phyloP scores from a whole-genome alignment of 768 basidiomycete genomes.

The Tricholoma furcatifolium region DNA sequence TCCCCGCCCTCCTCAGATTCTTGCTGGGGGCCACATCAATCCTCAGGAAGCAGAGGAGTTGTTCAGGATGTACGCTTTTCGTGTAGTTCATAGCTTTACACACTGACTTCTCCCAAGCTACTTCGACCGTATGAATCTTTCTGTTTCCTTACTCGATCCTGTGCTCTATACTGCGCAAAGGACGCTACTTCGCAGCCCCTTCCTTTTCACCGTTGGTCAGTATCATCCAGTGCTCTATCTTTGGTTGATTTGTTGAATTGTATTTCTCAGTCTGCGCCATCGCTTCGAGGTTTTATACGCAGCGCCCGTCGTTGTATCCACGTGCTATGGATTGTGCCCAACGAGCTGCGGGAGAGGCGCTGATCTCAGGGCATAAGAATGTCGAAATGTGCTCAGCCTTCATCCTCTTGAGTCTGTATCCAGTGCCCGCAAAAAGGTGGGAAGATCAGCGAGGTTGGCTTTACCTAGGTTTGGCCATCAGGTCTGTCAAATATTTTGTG shows the following conservation, averaged over 20 bases:
- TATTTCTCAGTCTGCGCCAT: constrained; percentile 74
- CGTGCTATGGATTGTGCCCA: constrained; percentile 76
- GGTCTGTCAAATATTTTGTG: constrained; percentile 40
- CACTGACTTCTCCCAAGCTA: constrained; percentile 43
- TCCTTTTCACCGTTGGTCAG: constrained; percentile 89
- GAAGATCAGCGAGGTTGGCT: constrained; percentile 91
- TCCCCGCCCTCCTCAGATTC: constrained; percentile 63
- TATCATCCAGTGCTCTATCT: constrained; percentile 15
- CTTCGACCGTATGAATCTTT: constrained; percentile 77
- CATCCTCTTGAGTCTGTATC: constrained; percentile 74
- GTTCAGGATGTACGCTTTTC: constrained; percentile 59
- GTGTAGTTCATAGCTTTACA: not conserved
- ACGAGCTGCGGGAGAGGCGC: constrained; percentile 71
- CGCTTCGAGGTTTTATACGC: constrained; percentile 76
- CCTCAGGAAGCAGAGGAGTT: constrained; percentile 67
- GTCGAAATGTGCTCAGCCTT: constrained; percentile 88
- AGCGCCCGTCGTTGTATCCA: constrained; percentile 67
- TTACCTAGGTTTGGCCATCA: constrained; percentile 85
- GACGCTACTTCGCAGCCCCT: constrained; percentile 82
- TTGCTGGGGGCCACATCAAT: constrained; percentile 61
- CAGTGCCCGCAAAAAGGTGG: constrained; percentile 74
- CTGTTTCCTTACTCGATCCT: constrained; percentile 77
- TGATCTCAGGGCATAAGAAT: constrained; percentile 74
- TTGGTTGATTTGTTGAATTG: not conserved
- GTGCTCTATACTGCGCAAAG: constrained; percentile 80